These are phyloP conservation scores for Euphorbia corollata DNA, from an alignment of 441 rosid genomes.

Conservation along the genomic window DNA sequence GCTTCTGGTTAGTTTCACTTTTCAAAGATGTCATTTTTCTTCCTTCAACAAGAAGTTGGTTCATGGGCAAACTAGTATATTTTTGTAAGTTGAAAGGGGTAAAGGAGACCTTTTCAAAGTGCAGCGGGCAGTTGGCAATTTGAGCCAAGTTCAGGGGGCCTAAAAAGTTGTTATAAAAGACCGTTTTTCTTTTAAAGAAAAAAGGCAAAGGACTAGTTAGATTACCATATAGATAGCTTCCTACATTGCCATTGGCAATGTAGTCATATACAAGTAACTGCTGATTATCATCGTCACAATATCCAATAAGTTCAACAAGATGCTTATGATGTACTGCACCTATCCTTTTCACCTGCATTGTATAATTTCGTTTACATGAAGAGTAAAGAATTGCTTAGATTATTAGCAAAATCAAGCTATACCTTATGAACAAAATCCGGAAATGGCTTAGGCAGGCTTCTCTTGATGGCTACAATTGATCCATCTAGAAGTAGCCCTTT, in stretches of 20 bases:
- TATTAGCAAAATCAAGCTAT: conserved; percentile 5
- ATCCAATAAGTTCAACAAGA: conserved; percentile 42
- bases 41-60: too few relatives aligned
- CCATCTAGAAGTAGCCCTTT: conserved; percentile 47
- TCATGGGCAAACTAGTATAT: too few relatives aligned
- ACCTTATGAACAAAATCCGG: conserved; percentile 31
- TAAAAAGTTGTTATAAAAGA: too few relatives aligned
- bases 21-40: too few relatives aligned
- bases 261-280: conserved; percentile 37
- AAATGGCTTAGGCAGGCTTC: conserved; percentile 24
- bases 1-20: too few relatives aligned
- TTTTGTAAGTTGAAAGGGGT: too few relatives aligned
- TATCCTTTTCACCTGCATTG: conserved; percentile 31
- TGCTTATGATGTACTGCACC: conserved; percentile 31
- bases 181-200: background rate
- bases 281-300: conserved; percentile 30
- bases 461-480: conserved; percentile 43
- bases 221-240: conserved; percentile 38
- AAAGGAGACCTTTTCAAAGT: too few relatives aligned
- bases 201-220: background rate
- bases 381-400: background rate
- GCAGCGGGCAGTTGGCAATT: too few relatives aligned
- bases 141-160: too few relatives aligned
- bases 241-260: conserved; percentile 37
- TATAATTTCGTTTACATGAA: background rate